Conservation (phyloP, 192 early-diverging fungal species). For the Gigaspora rosea region DNA sequence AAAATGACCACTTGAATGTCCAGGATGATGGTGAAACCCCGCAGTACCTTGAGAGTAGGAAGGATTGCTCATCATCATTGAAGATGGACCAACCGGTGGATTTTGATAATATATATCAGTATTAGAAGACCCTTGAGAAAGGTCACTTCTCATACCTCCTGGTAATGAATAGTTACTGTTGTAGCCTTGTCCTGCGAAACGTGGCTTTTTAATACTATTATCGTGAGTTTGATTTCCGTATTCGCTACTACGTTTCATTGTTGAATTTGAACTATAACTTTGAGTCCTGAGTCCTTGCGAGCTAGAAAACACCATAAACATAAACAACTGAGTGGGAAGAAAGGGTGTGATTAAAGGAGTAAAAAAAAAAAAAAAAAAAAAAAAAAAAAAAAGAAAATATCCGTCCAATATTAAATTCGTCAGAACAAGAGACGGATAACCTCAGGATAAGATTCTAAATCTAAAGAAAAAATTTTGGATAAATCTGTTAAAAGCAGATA, state of each 20-base stretch:
- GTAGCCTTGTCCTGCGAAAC: constrained; percentile 49
- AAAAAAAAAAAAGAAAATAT: no score
- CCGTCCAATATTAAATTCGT: constrained; percentile 1
- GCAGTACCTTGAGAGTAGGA: constrained; percentile 32
- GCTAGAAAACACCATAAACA: constrained; percentile 16
- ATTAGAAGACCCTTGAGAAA: constrained; percentile 24
- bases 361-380: not conserved
- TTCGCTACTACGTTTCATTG: constrained; percentile 65
- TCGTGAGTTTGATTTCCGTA: constrained; percentile 54
- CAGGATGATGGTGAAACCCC: constrained; percentile 32
- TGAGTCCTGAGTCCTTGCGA: constrained; percentile 5
- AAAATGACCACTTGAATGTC: constrained; percentile 27
- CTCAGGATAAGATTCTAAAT: no score
- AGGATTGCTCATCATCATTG: constrained; percentile 44
- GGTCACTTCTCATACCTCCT: constrained; percentile 26
- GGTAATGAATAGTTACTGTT: constrained; percentile 12
- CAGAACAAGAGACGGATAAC: not conserved
- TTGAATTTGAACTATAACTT: constrained; percentile 10
- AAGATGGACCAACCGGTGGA: constrained; percentile 37
- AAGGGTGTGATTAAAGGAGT: not conserved
- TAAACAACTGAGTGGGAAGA: not conserved
- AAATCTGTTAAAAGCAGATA: no score
- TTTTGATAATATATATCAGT: constrained; percentile 30
- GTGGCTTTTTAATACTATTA: constrained; percentile 56
- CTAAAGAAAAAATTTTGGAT: no score